Percentiles rank a stretch among this genome's conserved stretches.
These are phyloP conservation scores for Ceratocystis variospora DNA, from an alignment of 2,329 filamentous ascomycete genomes.

Conservation along the genomic window DNA sequence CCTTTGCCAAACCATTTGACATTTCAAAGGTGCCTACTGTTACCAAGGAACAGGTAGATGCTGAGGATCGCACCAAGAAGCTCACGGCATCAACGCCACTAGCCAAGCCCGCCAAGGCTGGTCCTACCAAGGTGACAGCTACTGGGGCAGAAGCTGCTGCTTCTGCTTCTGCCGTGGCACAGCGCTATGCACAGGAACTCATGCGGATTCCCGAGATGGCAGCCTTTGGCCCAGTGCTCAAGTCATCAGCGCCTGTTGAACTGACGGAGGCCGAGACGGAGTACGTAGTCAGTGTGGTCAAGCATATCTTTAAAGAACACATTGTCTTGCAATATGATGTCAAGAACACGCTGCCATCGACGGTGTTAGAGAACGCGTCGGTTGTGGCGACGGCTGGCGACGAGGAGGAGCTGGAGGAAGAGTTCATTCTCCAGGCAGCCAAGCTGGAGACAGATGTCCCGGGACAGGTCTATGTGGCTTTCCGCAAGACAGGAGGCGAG, in stretches of 20 bases:
- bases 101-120: constrained; percentile 75
- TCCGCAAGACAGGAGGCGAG: constrained; percentile 69
- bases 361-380: constrained; percentile 78
- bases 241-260: constrained; percentile 74
- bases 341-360: constrained; percentile 90
- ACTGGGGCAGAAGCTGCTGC: constrained; percentile 61
- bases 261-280: constrained; percentile 95
- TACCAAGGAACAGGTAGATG: constrained; percentile 87
- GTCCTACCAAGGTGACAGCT: constrained; percentile 53
- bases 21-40: constrained; percentile 83
- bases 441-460: constrained; percentile 73
- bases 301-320: constrained; percentile 97
- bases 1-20: constrained; percentile 77
- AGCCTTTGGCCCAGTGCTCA: constrained; percentile 78
- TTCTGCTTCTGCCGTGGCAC: constrained; percentile 63
- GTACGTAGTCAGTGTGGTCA: constrained; percentile 85
- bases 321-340: constrained; percentile 92
- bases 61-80: constrained; percentile 94
- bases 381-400: constrained; percentile 67
- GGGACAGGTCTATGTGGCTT: constrained; percentile 88
- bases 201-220: constrained; percentile 82
- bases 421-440: constrained; percentile 83
- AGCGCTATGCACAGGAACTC: constrained; percentile 80
- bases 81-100: constrained; percentile 84
- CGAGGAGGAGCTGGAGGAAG: constrained; percentile 73